Conservation (phyloP, 129 eudicot species). For the Ambrosia artemisiifolia region DNA sequence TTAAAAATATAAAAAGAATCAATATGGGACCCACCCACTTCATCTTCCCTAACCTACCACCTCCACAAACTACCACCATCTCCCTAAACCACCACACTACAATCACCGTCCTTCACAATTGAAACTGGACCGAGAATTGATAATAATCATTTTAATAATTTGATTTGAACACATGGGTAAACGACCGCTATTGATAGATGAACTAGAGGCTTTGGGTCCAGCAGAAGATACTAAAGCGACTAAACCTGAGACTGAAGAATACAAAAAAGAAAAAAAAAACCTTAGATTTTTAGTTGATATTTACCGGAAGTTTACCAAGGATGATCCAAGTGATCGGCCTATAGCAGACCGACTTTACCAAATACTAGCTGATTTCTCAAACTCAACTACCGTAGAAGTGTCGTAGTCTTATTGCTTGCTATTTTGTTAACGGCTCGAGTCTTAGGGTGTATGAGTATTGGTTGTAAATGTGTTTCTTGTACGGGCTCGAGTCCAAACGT, state of each 20-base stretch:
- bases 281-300: slow-evolving; percentile 54
- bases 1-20: no score
- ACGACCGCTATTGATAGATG: slow-evolving; percentile 69
- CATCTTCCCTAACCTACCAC: no score
- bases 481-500: no score
- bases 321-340: slow-evolving; percentile 71
- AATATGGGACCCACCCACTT: no score
- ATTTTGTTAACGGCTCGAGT: background rate
- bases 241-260: slow-evolving; percentile 33
- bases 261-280: slow-evolving; percentile 15
- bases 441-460: slow-evolving; percentile 19
- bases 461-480: slow-evolving; percentile 9
- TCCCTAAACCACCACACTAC: no score
- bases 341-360: slow-evolving; percentile 57
- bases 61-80: no score
- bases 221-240: slow-evolving; percentile 45
- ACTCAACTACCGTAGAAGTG: no score
- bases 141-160: background rate
- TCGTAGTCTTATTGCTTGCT: slow-evolving; percentile 12
- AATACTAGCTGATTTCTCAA: slow-evolving; percentile 37
- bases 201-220: slow-evolving; percentile 47
- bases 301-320: slow-evolving; percentile 63
- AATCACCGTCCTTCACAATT: no score
- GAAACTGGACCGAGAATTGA: no score
- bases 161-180: slow-evolving; percentile 58